Evolutionary conservation across 306 rosid species (phyloP).

Genomic region (Vachellia pachyceras): DNA sequence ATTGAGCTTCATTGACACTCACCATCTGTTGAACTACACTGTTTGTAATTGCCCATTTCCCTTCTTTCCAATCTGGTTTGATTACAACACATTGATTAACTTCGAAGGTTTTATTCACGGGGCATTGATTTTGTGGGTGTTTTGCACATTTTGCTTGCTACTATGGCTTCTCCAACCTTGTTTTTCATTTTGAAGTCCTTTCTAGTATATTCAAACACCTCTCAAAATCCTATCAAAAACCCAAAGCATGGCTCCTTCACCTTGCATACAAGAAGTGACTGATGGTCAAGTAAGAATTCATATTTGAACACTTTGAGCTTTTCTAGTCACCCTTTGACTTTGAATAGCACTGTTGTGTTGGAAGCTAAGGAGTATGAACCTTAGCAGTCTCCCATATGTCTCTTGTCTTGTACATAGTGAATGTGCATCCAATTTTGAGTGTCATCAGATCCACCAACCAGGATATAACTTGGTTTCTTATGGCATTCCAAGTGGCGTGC

Average conservation of each 20-base stretch:
- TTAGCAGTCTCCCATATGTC: not conserved
- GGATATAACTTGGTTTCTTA: not conserved
- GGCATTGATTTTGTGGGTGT: constrained; percentile 4
- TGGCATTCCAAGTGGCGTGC: too few relatives aligned
- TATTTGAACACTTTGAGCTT: constrained; percentile 34
- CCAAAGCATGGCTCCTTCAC: constrained; percentile 37
- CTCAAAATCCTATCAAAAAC: not conserved
- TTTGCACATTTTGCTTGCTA: not conserved
- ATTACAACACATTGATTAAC: not conserved
- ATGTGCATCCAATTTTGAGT: not conserved
- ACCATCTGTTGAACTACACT: not conserved
- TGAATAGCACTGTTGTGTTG: not conserved
- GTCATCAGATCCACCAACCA: not conserved
- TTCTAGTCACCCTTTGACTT: too few relatives aligned
- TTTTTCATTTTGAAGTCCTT: constrained; percentile 57
- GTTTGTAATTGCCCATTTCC: not conserved
- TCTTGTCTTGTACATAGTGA: not conserved
- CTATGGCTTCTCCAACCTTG: constrained; percentile 72
- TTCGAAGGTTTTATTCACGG: constrained; percentile 47
- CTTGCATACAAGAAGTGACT: constrained; percentile 59
- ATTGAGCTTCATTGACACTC: not conserved
- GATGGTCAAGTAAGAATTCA: constrained; percentile 75
- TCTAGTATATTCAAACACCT: constrained; percentile 8
- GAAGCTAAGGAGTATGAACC: not conserved
- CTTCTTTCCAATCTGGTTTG: not conserved